Percentiles rank a stretch among this genome's conserved stretches.
These are phyloP conservation scores for Circinella minor DNA, from an alignment of 371 early-diverging fungal species.

Conservation along the genomic window DNA sequence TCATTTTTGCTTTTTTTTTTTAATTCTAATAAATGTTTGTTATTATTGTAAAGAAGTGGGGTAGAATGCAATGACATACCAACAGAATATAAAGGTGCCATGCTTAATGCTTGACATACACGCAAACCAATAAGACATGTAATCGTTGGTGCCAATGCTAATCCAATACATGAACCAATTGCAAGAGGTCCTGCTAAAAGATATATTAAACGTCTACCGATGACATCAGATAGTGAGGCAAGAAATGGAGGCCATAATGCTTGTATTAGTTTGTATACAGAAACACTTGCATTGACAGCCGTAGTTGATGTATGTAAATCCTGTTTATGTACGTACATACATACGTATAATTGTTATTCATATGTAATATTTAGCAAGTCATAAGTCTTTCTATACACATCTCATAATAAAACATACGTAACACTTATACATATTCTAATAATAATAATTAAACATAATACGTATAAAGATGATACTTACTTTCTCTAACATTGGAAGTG, in stretches of 20 bases:
- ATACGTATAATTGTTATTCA: not conserved
- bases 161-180: not conserved
- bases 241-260: not conserved
- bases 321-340: not conserved
- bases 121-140: not conserved
- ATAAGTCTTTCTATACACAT: no score
- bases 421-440: no score
- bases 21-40: not conserved
- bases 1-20: no score
- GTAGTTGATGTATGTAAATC: not conserved
- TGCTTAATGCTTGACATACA: not conserved
- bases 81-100: not conserved
- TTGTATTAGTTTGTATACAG: not conserved
- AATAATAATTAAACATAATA: not conserved
- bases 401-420: no score
- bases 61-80: not conserved
- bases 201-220: not conserved
- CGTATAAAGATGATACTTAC: not conserved
- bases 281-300: not conserved
- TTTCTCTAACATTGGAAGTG: not conserved
- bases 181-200: not conserved
- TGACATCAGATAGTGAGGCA: not conserved
- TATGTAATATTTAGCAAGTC: no score
- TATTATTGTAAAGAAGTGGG: not conserved
- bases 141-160: not conserved